A percentile compares a stretch with the other conserved stretches of the same genome.
Conservation (phyloP, 2,329 filamentous ascomycete genomes). For the Domatiomyces globalis region DNA sequence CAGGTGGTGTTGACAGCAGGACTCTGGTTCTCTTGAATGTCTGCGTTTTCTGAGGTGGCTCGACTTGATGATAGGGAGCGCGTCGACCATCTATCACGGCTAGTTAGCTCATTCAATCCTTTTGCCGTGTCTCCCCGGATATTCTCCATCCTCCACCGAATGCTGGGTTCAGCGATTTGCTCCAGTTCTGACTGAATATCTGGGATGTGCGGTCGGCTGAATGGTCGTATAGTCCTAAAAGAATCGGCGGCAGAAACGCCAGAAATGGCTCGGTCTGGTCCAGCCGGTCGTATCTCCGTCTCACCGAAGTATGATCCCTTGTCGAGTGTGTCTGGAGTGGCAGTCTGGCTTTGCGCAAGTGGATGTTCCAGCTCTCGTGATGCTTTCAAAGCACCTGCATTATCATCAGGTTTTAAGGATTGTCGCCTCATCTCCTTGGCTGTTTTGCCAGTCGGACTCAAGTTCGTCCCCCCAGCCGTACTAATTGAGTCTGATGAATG, state of each 20-base stretch:
- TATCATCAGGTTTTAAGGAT: slow-evolving; percentile 46
- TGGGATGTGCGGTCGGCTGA: slow-evolving; percentile 10
- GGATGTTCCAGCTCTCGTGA: slow-evolving; percentile 52
- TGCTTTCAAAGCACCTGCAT: slow-evolving; percentile 35
- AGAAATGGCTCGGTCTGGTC: slow-evolving; percentile 28
- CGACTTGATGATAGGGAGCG: slow-evolving; percentile 18
- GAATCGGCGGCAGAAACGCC: slow-evolving; percentile 34
- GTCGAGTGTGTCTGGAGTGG: slow-evolving; percentile 44
- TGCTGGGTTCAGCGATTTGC: slow-evolving; percentile 8
- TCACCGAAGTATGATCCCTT: slow-evolving; percentile 26
- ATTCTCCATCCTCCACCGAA: slow-evolving; percentile 12
- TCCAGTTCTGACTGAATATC: slow-evolving; percentile 4
- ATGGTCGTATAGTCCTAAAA: slow-evolving; percentile 30
- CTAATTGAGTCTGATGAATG: slow-evolving; percentile 42
- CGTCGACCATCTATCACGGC: slow-evolving; percentile 23
- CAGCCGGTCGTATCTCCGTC: slow-evolving; percentile 23
- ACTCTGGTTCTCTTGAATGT: slow-evolving; percentile 29
- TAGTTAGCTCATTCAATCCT: slow-evolving; percentile 11
- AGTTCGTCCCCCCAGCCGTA: slow-evolving; percentile 41
- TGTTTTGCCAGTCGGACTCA: slow-evolving; percentile 41
- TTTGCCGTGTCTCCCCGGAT: slow-evolving; percentile 15
- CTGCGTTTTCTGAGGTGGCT: slow-evolving; percentile 13
- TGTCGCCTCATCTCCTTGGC: slow-evolving; percentile 33
- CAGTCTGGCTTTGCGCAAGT: slow-evolving; percentile 58
- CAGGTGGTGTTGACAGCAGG: slow-evolving; percentile 32